Evolutionary conservation across 1,284 basidiomycete species (phyloP).

Genomic region (Cryptococcus hybrid): DNA sequence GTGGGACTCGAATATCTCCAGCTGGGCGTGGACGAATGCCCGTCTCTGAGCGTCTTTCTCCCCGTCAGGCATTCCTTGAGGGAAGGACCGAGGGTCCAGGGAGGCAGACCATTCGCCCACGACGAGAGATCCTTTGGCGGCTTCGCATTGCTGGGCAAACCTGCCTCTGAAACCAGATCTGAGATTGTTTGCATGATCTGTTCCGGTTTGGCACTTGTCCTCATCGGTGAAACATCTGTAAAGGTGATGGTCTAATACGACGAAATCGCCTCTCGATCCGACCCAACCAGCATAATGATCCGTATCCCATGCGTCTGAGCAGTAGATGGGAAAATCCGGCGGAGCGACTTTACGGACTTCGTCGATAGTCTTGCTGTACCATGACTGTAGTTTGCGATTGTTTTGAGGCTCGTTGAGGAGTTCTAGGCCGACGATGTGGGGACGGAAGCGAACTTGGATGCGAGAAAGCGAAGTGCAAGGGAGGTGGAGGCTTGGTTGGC

Average conservation of each 20-base stretch:
- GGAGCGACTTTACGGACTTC: conserved; percentile 58
- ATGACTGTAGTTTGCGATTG: conserved; percentile 57
- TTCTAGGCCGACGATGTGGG: conserved; percentile 76
- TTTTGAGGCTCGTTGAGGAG: conserved; percentile 79
- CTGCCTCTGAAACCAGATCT: conserved; percentile 17
- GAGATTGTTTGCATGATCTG: conserved; percentile 57
- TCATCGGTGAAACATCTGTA: conserved; percentile 63
- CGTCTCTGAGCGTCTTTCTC: conserved; percentile 55
- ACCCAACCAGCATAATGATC: conserved; percentile 64
- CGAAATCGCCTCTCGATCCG: conserved; percentile 51
- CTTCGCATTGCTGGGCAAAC: conserved; percentile 21
- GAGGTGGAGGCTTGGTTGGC: conserved; percentile 61
- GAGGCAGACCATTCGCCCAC: conserved; percentile 85
- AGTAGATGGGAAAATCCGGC: conserved; percentile 63
- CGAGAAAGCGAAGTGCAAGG: conserved; percentile 54
- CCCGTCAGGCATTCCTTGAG: conserved; percentile 52
- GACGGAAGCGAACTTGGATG: conserved; percentile 50
- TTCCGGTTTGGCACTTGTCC: conserved; percentile 61
- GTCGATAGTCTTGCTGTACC: conserved; percentile 64
- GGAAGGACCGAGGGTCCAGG: conserved; percentile 65
- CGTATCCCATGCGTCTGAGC: conserved; percentile 76
- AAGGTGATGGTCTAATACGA: conserved; percentile 78
- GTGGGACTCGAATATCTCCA: conserved; percentile 63
- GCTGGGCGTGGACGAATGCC: conserved; percentile 64
- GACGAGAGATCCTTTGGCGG: conserved; percentile 61